Conservation (phyloP, 2,329 filamentous ascomycete genomes). For the Fusarium robinianum region DNA sequence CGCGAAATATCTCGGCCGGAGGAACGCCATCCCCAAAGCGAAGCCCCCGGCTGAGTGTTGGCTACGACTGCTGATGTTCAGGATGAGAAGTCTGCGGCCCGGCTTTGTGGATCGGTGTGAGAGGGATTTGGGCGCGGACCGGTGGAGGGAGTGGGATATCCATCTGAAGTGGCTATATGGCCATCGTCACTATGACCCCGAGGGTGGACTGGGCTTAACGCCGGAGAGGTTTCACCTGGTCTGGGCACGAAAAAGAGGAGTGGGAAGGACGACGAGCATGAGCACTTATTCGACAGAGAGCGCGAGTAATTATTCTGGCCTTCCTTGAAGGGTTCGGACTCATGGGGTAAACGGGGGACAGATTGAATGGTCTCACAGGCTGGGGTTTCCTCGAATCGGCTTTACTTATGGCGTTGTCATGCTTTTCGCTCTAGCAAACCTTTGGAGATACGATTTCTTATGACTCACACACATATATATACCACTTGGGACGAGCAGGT, state of each 20-base stretch:
- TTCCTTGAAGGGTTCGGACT: no score
- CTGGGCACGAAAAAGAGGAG: constrained; percentile 9
- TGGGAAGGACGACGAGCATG: constrained; percentile 16
- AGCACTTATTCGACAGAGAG: constrained; percentile 15
- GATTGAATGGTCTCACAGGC: no score
- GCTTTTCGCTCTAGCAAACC: no score
- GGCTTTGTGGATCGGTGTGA: constrained; percentile 15
- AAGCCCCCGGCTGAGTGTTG: constrained; percentile 14
- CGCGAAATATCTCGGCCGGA: constrained; percentile 5
- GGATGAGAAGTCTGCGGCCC: constrained; percentile 7
- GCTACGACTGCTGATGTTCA: constrained; percentile 11
- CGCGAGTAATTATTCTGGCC: no score
- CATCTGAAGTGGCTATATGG: constrained; percentile 12
- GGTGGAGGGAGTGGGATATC: constrained; percentile 13
- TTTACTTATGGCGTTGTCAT: no score
- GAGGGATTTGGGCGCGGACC: neutral
- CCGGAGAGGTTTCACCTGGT: constrained; percentile 12
- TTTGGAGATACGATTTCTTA: no score
- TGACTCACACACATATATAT: no score
- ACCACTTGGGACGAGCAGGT: no score
- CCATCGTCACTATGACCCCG: constrained; percentile 11
- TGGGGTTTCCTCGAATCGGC: no score
- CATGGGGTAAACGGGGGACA: no score
- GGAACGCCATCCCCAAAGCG: neutral
- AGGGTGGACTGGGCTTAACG: constrained; percentile 18